Conservation (phyloP, 1,284 basidiomycete genomes). For the Puccinia horiana region DNA sequence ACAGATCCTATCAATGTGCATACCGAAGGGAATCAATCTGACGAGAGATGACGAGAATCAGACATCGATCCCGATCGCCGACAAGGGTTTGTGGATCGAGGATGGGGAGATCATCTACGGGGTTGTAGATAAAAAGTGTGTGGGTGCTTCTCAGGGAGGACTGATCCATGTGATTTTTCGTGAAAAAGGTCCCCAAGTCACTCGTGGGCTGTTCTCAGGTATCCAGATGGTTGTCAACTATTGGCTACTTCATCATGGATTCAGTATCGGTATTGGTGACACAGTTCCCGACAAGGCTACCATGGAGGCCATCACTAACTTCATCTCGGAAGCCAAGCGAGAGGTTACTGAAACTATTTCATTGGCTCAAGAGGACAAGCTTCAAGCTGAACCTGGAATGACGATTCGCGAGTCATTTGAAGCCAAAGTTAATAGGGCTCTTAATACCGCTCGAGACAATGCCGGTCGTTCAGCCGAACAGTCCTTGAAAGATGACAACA, state of each 20-base stretch:
- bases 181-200: conserved; percentile 91
- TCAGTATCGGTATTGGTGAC: conserved; percentile 98
- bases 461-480: conserved; percentile 94
- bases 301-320: conserved; percentile 80
- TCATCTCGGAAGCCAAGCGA: conserved; percentile 78
- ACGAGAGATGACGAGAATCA: conserved; percentile 75
- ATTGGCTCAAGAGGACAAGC: conserved; percentile 75
- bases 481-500: conserved; percentile 96
- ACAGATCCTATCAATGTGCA: conserved; percentile 88
- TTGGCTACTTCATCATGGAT: conserved; percentile 98
- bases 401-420: conserved; percentile 99
- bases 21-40: conserved; percentile 96
- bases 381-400: conserved; percentile 92
- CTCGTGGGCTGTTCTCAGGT: conserved; percentile 88
- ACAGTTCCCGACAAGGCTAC: conserved; percentile 90
- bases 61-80: conserved; percentile 77
- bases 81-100: conserved; percentile 94
- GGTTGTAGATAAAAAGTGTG: conserved; percentile 96
- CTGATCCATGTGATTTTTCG: conserved; percentile 96
- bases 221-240: conserved; percentile 95
- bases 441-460: conserved; percentile 93
- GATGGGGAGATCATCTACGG: conserved; percentile 96
- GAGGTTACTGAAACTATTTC: conserved; percentile 73
- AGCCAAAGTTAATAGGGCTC: conserved; percentile 81
- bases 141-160: conserved; percentile 90